phyloP scores from a whole-genome alignment of 2,329 filamentous ascomycete species.

The Penicillium sp. region DNA sequence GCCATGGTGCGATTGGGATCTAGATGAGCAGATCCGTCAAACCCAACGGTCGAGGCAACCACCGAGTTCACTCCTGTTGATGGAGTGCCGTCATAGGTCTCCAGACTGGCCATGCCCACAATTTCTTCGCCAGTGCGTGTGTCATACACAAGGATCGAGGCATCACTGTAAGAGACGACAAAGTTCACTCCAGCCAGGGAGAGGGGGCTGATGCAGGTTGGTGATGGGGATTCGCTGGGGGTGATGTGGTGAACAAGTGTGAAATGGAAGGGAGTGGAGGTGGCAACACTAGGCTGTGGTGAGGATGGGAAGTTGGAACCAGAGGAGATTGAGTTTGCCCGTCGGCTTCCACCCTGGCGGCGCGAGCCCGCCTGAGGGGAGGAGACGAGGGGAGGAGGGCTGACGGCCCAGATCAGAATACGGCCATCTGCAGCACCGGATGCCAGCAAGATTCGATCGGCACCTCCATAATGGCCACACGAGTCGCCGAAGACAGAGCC shows the following conservation, averaged over 20 bases:
- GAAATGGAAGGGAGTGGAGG: constrained; percentile 78
- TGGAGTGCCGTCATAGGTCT: constrained; percentile 84
- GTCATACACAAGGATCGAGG: constrained; percentile 85
- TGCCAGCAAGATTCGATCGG: constrained; percentile 82
- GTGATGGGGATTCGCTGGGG: constrained; percentile 63
- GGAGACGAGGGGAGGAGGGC: constrained; percentile 76
- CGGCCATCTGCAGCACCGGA: constrained; percentile 87
- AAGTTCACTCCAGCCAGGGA: constrained; percentile 77
- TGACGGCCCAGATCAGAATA: constrained; percentile 91
- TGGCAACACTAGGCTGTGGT: constrained; percentile 81
- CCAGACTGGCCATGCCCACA: constrained; percentile 83
- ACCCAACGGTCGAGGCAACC: constrained; percentile 74
- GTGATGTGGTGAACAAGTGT: constrained; percentile 82
- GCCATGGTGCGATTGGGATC: constrained; percentile 59
- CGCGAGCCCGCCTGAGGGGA: constrained; percentile 70
- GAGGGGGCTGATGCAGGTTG: constrained; percentile 90
- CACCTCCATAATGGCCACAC: constrained; percentile 65
- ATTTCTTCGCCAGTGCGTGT: constrained; percentile 87
- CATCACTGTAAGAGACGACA: constrained; percentile 87
- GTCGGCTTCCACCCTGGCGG: constrained; percentile 68
- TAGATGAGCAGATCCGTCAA: constrained; percentile 59
- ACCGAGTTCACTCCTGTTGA: constrained; percentile 84
- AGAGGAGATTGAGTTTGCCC: constrained; percentile 89
- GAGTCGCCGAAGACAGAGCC: constrained; percentile 71
- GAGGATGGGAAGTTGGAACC: constrained; percentile 86